Evolutionary conservation across 345 rosid genomes (phyloP), one percentile per base, ranked within the genome.

Genomic region (Brassica carinata): DNA sequence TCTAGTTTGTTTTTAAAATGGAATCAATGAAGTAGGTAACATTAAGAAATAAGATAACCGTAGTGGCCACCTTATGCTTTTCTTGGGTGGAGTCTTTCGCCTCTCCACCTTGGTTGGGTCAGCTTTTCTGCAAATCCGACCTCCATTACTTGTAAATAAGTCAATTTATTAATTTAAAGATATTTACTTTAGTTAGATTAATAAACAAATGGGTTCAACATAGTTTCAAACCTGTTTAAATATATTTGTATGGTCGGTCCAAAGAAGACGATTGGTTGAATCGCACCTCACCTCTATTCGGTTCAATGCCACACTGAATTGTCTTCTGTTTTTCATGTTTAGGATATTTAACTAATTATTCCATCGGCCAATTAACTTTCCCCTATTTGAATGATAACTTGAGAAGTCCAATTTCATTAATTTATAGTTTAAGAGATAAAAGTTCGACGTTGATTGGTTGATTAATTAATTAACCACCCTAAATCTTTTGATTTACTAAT

Each of bases 31-130:
- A 77, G 62, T 69, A 85, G 88, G 84, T 80, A 63, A 65, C 84
- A 83, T 77, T 82, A 77, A 68, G 80, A 78, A 33, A 5, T 33
- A 33, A 33, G 36, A 33, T 33, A 0, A 86, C 30, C 61, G 27
- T 75, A 85, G 86, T 87, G 82, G 85, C 68, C 79, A 77, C 88
- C 84, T 87, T 84, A 84, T 81, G 71, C 78, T 74, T 78, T 53
- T 76, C 45, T 71, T 76, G 31, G 88, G 97, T 92, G 97, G 98
- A 86, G 83, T 83, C 87, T 81, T 64, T 87, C 87, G 84, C 84
- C 89, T 82, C 75, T 81, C 94, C 94, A 86, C 96, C 80, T 83
- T 72, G 80, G 79, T 34, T 71, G 93, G 90, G 90, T 86, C 88
- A 85, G 85, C 92, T 86, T 90, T 91, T 8, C 64, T 64, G 72